These are phyloP conservation scores for Tuber microsphaerosporum DNA, from an alignment of 495 filamentous ascomycete species.

Conservation along the genomic window DNA sequence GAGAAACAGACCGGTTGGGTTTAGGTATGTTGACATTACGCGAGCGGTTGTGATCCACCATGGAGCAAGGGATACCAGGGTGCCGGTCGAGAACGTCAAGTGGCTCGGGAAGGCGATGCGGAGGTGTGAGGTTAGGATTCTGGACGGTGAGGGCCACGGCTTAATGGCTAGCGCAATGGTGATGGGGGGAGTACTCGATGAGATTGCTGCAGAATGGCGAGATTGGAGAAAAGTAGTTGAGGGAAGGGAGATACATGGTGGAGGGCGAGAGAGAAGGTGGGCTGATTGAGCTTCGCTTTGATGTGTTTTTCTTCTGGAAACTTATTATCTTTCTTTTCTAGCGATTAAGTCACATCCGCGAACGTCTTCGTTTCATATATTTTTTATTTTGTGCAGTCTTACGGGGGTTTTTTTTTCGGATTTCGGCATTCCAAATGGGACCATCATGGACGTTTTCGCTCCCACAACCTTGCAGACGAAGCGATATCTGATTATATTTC, in stretches of 20 bases:
- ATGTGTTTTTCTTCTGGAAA: not conserved
- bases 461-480: not conserved
- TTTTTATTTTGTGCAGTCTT: not conserved
- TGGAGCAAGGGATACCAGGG: conserved; percentile 79
- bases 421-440: not conserved
- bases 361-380: not conserved
- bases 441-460: not conserved
- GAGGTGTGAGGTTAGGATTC: conserved; percentile 78
- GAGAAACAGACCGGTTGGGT: conserved; percentile 83
- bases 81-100: conserved; percentile 87
- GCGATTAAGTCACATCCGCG: not conserved
- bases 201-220: conserved; percentile 91
- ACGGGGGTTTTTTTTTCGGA: not conserved
- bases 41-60: conserved; percentile 88
- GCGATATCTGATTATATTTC: not conserved
- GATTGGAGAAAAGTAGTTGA: conserved; percentile 70
- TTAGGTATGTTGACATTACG: conserved; percentile 93
- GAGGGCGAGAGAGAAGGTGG: conserved; percentile 37
- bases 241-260: conserved; percentile 42
- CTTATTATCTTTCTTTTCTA: not conserved
- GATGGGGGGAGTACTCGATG: conserved; percentile 86
- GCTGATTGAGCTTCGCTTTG: conserved; percentile 13
- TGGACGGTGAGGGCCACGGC: conserved; percentile 91
- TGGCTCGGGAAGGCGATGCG: conserved; percentile 95
- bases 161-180: conserved; percentile 90